Percentiles rank a stretch among this genome's conserved stretches.
These are phyloP conservation scores for Scutellaria barbata DNA, from an alignment of 257 asterid species.

Conservation along the genomic window DNA sequence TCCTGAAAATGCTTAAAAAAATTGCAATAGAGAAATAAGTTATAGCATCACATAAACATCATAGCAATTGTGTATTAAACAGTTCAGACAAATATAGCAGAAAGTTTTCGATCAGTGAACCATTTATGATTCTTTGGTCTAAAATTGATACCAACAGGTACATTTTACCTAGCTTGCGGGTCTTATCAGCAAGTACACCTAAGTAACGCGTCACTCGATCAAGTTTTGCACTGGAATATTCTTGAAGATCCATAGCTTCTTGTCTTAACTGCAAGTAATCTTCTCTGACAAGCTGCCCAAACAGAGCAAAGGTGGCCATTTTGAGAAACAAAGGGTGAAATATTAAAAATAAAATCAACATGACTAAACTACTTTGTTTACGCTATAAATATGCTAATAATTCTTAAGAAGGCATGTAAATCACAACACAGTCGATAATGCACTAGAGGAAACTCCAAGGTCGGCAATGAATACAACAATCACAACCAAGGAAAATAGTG, in stretches of 20 bases:
- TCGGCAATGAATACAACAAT: background rate
- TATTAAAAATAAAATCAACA: slow-evolving; percentile 26
- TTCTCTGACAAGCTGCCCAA: slow-evolving; percentile 80
- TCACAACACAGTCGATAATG: slow-evolving; percentile 17
- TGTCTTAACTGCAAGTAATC: slow-evolving; percentile 84
- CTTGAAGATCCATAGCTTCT: slow-evolving; percentile 94
- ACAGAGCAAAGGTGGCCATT: slow-evolving; percentile 37
- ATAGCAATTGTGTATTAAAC: slow-evolving; percentile 14
- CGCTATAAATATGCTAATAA: slow-evolving; percentile 7
- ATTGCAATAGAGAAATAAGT: slow-evolving; percentile 16
- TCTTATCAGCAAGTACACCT: slow-evolving; percentile 93
- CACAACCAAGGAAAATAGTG: slow-evolving; percentile 22
- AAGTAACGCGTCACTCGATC: slow-evolving; percentile 92
- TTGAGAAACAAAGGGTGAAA: slow-evolving; percentile 26
- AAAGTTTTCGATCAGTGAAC: slow-evolving; percentile 20
- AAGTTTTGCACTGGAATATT: slow-evolving; percentile 91
- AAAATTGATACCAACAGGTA: slow-evolving; percentile 20
- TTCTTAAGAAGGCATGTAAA: slow-evolving; percentile 12
- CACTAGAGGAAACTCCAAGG: slow-evolving; percentile 31
- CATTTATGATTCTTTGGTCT: slow-evolving; percentile 4
- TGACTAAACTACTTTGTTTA: slow-evolving; percentile 1
- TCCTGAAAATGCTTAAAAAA: slow-evolving; percentile 4
- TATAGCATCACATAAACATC: background rate
- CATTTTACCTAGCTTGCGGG: slow-evolving; percentile 81
- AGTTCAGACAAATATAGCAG: slow-evolving; percentile 25